Base-by-base conservation (phyloP, 345 rosid genomes). In the Bruguiera parviflora region DNA sequence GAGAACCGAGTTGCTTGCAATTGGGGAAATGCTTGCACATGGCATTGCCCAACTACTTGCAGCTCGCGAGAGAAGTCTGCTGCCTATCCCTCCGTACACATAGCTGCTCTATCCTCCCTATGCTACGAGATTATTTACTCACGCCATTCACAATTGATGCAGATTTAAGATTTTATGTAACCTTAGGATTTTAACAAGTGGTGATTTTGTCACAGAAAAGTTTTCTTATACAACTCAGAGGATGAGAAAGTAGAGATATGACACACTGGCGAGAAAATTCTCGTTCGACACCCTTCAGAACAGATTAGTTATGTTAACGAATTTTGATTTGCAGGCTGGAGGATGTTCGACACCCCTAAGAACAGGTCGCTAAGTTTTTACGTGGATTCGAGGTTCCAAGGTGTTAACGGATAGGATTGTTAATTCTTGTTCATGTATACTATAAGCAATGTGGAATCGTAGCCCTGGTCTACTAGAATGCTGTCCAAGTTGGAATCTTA, bases 301-400 rank as follows among this genome's bases (percentile, higher is more conserved):
- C 53, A 25, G 19, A n/a, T 53, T 32, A 33, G 27, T 64, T 22
- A 43, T 55, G 57, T 59, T 56, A 2, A 0, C 57, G 57, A 24
- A 18, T 63, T 70, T 8, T 56, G 37, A 10, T 61, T 22, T 75
- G 75, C 91, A 95, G 99, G 78, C 66, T 58, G 6, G 86, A 78
- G 46, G 82, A 90, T 16, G 87, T 92, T 13, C 90, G 89, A 32
- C 87, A 94, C 5, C 81, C 33, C 58, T 95, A 96, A 77, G 71
- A 85, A 73, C 86, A 87, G 67, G 84, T 87, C 90, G n/a, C 64
- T 89, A 80, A 92, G 90, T 53, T 95, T 95, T 77, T 82, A 85
- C 86, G 82, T 92, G 82, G 78, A 83, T 84, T 82, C 88, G 80
- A 80, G 89, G 90, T 63, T 61, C 89, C 0, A 81, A 98, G 67